Evolutionary conservation across 139 green algal species (phyloP), one percentile per base, ranked within the genome.

Genomic region (Pycnococcus provasolii): DNA sequence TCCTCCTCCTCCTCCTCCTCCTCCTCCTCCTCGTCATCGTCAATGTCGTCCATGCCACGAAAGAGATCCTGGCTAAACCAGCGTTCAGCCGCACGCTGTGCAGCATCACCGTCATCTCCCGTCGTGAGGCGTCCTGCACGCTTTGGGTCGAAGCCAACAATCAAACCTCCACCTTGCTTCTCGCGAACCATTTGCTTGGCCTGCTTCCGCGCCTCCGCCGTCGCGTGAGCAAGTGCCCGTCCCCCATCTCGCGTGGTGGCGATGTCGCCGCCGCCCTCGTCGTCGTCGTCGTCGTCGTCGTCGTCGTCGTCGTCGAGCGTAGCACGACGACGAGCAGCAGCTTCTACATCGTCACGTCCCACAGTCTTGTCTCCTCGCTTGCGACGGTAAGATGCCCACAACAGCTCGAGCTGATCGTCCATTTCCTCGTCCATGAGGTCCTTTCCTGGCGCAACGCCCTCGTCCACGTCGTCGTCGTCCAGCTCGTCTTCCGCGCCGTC

Each of bases 391-490:
- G 37, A 44, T 42, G 42, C 47, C 39, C 81, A 15, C 15, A 42
- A 8, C 62, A 86, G 74, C 13, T 76, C 50, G 41, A 82, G 79
- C 74, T 90, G 69, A n/a, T 81, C 81, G 11, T 65, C 67, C 91
- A 98, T 96, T 75, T 96, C 91, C 47, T 73, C 71, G 44, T 90
- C 87, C 64, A 72, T 60, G 50, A 83, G 73, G 50, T 75, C 68
- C 45, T 74, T 63, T 5, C 63, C 61, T 7, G 62, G 70, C 15
- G 54, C 58, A 4, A 50, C 55, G 3, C 39, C 58, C 41, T 39
- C 58, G 26, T 62, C 47, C 1, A 42, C 58, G 4, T 13, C 55
- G 1, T 51, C 45, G 40, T 61, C 62, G 15, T 70, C 66, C 41
- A 71, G 8, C 47, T 59, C 62, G 47, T 68, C 58, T 9, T 64